phyloP scores from a whole-genome alignment of 768 basidiomycete genomes.

The Lactarius indigo region DNA sequence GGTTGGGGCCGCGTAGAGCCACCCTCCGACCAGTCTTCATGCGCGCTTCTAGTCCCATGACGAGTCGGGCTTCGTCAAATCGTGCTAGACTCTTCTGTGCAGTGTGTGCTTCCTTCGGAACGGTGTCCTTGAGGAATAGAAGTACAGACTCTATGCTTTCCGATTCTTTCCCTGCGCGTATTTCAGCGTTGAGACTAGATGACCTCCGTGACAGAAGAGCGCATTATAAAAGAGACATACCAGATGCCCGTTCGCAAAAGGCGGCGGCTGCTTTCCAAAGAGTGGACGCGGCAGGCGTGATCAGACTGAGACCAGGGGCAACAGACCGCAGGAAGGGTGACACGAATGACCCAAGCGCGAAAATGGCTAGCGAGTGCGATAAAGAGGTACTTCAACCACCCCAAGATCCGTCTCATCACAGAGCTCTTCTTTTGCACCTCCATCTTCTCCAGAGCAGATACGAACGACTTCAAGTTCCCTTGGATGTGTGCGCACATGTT shows the following conservation, averaged over 20 bases:
- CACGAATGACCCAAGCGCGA: not conserved
- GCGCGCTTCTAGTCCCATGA: conserved; percentile 15
- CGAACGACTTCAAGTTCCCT: conserved; percentile 2
- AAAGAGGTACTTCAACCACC: conserved; percentile 13
- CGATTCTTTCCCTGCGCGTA: not conserved
- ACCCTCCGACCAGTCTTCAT: conserved; percentile 16
- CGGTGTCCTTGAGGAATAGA: conserved; percentile 12
- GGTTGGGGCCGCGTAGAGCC: conserved; percentile 1
- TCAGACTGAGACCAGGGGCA: not conserved
- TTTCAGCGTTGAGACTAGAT: conserved; percentile 4
- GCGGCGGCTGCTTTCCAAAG: conserved; percentile 9
- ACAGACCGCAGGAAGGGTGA: conserved; percentile 6
- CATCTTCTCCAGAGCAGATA: conserved; percentile 12
- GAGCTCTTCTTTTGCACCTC: conserved; percentile 4
- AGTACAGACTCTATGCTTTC: conserved; percentile 15
- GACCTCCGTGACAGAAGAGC: not conserved
- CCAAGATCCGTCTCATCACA: not conserved
- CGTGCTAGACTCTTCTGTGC: conserved; percentile 8
- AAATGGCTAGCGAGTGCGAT: conserved; percentile 3
- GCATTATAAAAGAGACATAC: not conserved
- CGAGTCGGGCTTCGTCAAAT: conserved; percentile 13
- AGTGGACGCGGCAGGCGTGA: not conserved
- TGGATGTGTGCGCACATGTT: not conserved
- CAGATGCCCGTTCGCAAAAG: not conserved
- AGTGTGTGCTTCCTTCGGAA: conserved; percentile 12